phyloP scores from a whole-genome alignment of 352 stramenopile genomes.

The Elongisporangium senticosum region DNA sequence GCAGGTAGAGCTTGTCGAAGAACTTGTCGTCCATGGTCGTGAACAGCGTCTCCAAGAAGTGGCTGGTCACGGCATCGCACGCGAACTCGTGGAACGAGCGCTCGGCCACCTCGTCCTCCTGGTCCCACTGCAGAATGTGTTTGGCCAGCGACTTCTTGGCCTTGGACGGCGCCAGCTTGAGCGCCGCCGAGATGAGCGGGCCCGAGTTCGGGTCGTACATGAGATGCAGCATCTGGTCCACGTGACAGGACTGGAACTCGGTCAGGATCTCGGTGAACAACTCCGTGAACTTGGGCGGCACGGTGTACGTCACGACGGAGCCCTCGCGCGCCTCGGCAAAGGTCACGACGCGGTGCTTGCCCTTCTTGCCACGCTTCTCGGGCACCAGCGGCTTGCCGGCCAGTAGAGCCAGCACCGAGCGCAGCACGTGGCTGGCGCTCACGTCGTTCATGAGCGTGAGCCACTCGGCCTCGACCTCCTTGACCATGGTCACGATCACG shows the following conservation, averaged over 20 bases:
- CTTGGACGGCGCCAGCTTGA: conserved; percentile 53
- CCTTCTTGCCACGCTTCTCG: conserved; percentile 81
- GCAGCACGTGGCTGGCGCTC: conserved; percentile 78
- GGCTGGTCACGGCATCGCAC: conserved; percentile 67
- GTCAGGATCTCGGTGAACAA: conserved; percentile 57
- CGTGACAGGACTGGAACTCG: conserved; percentile 33
- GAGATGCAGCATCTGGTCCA: conserved; percentile 45
- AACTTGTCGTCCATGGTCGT: conserved; percentile 51
- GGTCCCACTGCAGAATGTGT: conserved; percentile 67
- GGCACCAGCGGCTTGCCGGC: conserved; percentile 55
- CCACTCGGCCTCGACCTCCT: conserved; percentile 75
- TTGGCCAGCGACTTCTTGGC: conserved; percentile 45
- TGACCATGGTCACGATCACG: conserved; percentile 68
- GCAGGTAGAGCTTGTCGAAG: conserved; percentile 60
- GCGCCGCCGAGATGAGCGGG: conserved; percentile 52
- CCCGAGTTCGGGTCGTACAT: conserved; percentile 75
- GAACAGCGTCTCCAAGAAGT: conserved; percentile 70
- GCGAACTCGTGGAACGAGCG: conserved; percentile 65
- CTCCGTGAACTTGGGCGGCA: conserved; percentile 50
- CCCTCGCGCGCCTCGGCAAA: conserved; percentile 47
- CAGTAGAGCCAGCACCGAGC: conserved; percentile 61
- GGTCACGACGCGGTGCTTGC: conserved; percentile 62
- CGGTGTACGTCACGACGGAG: conserved; percentile 26
- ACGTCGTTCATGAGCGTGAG: conserved; percentile 84
- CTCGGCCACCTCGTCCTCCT: conserved; percentile 33